phyloP scores from a whole-genome alignment of 805 yeast genomes.

The Diddensiella caesifluorescens region DNA sequence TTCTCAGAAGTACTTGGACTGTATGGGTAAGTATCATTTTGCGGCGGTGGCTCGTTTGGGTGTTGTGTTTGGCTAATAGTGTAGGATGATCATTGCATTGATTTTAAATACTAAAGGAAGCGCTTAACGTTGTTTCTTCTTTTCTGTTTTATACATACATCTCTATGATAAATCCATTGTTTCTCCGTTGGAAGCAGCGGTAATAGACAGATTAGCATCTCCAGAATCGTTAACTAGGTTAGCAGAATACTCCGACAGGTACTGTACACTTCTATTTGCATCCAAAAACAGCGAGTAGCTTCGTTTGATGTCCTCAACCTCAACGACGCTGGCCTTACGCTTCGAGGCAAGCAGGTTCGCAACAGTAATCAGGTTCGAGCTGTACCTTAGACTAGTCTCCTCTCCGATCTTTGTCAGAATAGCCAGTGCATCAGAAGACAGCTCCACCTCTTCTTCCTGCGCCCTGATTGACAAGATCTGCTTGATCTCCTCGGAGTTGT shows the following conservation, averaged over 20 bases:
- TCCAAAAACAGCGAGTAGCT: constrained; percentile 84
- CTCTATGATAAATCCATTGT: constrained; percentile 6
- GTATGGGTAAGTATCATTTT: constrained; percentile 68
- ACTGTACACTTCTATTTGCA: constrained; percentile 82
- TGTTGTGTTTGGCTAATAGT: constrained; percentile 4
- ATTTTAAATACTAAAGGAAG: constrained; percentile 87
- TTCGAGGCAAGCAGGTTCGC: constrained; percentile 80
- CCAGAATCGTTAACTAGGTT: constrained; percentile 80
- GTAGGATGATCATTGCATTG: constrained; percentile 89
- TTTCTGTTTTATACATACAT: constrained; percentile 2
- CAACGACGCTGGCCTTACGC: constrained; percentile 67
- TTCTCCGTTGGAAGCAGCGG: constrained; percentile 9
- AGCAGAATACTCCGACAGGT: constrained; percentile 60
- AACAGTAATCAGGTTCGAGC: constrained; percentile 85
- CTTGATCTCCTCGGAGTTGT: constrained; percentile 76
- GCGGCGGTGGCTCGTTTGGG: constrained; percentile 42
- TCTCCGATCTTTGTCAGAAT: constrained; percentile 83
- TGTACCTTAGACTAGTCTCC: constrained; percentile 88
- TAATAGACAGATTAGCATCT: constrained; percentile 45
- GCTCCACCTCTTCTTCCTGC: constrained; percentile 87
- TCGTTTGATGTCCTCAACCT: constrained; percentile 77
- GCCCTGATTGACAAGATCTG: constrained; percentile 86
- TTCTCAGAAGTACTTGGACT: constrained; percentile 87
- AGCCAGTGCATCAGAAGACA: constrained; percentile 76
- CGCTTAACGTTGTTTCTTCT: constrained; percentile 34